Percentiles rank a stretch among this genome's conserved stretches.
Evolutionary conservation across 257 asterid genomes (phyloP).

Genomic region (Nicotiana noctiflora): DNA sequence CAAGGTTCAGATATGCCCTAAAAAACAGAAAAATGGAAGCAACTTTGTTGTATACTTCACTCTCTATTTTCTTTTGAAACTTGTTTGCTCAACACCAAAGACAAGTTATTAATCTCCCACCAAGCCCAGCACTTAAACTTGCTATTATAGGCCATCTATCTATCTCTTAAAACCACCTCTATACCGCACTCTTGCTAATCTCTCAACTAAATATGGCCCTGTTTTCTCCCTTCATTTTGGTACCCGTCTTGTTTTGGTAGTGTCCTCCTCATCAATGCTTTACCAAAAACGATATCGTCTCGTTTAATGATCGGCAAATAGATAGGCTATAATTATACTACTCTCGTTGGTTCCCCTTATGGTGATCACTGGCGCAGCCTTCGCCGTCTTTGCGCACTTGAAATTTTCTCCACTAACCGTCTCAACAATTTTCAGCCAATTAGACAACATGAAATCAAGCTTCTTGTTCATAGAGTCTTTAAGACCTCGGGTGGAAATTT

Average conservation of each 20-base stretch:
- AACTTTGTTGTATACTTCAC: neutral
- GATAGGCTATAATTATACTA: conserved; percentile 42
- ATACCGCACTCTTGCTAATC: conserved; percentile 24
- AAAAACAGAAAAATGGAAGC: neutral
- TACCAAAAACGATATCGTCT: conserved; percentile 43
- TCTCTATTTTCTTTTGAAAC: neutral
- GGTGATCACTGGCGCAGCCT: conserved; percentile 65
- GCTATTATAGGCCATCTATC: conserved; percentile 53
- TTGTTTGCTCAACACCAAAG: neutral
- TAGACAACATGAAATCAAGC: conserved; percentile 32
- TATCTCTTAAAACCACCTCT: conserved; percentile 48
- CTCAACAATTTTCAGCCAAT: conserved; percentile 32
- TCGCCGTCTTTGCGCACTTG: conserved; percentile 34
- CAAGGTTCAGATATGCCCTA: neutral
- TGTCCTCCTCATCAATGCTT: conserved; percentile 52
- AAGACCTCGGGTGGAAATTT: neutral
- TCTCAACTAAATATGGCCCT: conserved; percentile 43
- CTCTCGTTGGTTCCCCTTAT: conserved; percentile 26
- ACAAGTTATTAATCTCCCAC: conserved; percentile 33
- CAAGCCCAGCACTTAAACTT: conserved; percentile 28
- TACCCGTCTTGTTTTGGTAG: conserved; percentile 39
- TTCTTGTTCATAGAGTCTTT: conserved; percentile 17
- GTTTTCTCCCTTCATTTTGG: conserved; percentile 48
- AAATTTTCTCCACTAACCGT: conserved; percentile 40
- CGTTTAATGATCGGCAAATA: conserved; percentile 26